Conservation (phyloP, 768 basidiomycete genomes). For the Tulasnella sp. region DNA sequence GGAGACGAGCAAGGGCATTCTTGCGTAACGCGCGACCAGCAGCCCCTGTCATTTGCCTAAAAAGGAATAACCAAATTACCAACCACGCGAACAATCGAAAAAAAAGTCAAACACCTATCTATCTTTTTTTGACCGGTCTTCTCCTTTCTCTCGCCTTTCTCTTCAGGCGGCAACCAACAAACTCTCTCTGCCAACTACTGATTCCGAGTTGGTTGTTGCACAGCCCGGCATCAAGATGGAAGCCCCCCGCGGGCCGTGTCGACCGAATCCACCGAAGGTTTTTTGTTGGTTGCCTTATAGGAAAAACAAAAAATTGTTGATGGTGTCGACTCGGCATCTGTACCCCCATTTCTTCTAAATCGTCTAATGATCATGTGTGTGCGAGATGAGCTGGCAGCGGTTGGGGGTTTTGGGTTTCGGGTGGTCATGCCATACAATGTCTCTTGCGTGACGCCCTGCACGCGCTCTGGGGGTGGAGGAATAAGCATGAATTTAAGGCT, state of each 20-base stretch:
- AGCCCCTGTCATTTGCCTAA: neutral
- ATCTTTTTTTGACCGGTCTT: no score
- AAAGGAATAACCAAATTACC: neutral
- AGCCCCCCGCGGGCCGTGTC: neutral
- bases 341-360: no score
- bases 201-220: neutral
- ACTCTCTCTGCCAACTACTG: neutral
- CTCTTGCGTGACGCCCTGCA: neutral
- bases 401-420: neutral
- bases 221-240: neutral
- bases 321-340: neutral
- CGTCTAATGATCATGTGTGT: neutral
- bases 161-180: neutral
- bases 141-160: no score
- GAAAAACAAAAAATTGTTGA: neutral
- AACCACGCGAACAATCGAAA: no score
- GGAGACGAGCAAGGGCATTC: neutral
- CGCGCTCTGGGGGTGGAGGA: neutral
- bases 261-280: neutral
- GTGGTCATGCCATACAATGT: neutral
- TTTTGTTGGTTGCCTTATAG: neutral
- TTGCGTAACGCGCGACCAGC: neutral
- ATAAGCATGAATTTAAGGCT: constrained; percentile 2
- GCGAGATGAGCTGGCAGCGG: neutral
- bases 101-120: no score